A percentile compares a stretch with the other conserved stretches of the same genome.
Conservation (phyloP, 176 grass and related monocot genomes). For the Coix lacrymajobi region DNA sequence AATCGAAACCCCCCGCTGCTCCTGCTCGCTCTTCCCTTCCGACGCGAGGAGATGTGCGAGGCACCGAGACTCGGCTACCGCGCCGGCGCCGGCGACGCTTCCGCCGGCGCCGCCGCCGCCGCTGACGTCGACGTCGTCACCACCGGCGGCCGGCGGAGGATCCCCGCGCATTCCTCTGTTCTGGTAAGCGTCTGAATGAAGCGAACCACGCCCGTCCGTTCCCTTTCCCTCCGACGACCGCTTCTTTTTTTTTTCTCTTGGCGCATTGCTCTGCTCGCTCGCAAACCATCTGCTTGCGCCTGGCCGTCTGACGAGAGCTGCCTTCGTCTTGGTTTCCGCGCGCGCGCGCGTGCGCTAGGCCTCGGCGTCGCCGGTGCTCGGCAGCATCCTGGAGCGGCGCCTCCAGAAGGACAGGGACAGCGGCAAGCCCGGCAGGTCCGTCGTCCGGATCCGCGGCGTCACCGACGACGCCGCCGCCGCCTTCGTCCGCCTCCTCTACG, state of each 20-base stretch:
- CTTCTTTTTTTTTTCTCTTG: not conserved
- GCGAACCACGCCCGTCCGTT: not conserved
- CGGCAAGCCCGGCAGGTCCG: constrained; percentile 22
- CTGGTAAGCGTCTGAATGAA: constrained; percentile 48
- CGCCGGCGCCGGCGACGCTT: not conserved
- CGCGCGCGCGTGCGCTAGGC: constrained; percentile 46
- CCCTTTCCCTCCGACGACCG: not conserved
- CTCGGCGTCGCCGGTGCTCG: constrained; percentile 67
- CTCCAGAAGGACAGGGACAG: not conserved
- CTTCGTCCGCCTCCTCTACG: constrained; percentile 72
- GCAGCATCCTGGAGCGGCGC: constrained; percentile 39
- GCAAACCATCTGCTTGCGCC: not conserved
- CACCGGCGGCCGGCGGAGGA: constrained; percentile 33
- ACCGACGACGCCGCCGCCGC: constrained; percentile 47
- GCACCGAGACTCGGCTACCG: not conserved
- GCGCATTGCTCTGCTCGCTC: not conserved
- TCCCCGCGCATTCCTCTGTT: constrained; percentile 60
- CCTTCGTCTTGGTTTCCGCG: not conserved
- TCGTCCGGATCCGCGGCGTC: constrained; percentile 66
- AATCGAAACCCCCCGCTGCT: not conserved
- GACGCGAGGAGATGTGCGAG: constrained; percentile 22
- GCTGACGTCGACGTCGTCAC: constrained; percentile 58
- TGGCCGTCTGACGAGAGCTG: not conserved
- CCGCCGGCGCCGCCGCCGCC: not conserved
- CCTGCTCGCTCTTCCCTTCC: no score